These are phyloP conservation scores for Monosporascus sp. DNA, from an alignment of 2,329 filamentous ascomycete species.

Conservation along the genomic window DNA sequence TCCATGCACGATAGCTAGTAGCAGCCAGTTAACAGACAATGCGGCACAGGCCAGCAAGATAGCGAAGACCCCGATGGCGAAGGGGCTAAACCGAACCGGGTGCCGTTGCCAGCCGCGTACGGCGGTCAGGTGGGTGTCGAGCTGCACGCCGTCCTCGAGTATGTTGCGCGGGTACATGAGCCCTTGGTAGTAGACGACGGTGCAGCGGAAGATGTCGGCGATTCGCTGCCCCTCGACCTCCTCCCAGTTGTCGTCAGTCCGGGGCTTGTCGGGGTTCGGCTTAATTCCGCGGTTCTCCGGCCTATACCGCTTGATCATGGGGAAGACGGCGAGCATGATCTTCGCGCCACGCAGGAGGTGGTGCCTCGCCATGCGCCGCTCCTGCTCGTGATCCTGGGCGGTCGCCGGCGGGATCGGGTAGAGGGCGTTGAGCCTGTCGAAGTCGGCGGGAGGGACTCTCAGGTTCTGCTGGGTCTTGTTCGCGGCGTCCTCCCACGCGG, in stretches of 20 bases:
- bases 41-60: too few relatives aligned
- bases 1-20: too few relatives aligned
- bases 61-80: too few relatives aligned
- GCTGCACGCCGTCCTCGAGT: constrained; percentile 8
- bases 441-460: background rate
- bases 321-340: constrained; percentile 28
- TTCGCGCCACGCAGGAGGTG: constrained; percentile 24
- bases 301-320: constrained; percentile 23
- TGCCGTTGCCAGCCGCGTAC: background rate
- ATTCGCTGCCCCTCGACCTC: constrained; percentile 20
- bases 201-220: constrained; percentile 14
- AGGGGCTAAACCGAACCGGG: too few relatives aligned
- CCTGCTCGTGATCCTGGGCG: background rate
- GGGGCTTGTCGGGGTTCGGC: background rate
- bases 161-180: constrained; percentile 17
- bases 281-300: constrained; percentile 15
- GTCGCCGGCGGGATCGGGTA: constrained; percentile 1
- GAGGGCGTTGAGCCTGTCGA: background rate
- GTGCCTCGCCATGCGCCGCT: constrained; percentile 10
- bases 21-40: too few relatives aligned
- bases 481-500: constrained; percentile 7
- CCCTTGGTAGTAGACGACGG: constrained; percentile 28
- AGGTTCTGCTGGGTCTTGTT: background rate
- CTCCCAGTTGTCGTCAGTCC: background rate
- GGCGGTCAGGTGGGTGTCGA: constrained; percentile 13